phyloP scores from a whole-genome alignment of 768 basidiomycete genomes.

The Lactarius trivialis region DNA sequence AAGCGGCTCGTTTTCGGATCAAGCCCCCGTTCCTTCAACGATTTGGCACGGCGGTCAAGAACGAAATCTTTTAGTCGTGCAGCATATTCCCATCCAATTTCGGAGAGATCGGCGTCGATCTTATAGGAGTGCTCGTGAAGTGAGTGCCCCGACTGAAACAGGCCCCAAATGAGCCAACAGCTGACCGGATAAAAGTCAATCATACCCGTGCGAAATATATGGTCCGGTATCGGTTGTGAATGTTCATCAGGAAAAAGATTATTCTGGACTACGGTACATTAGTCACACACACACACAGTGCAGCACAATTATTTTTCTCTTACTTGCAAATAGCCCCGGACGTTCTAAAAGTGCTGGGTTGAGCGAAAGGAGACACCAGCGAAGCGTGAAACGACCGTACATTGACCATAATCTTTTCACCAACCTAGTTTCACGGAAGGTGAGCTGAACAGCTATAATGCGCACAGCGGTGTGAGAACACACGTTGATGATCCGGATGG shows the following conservation, averaged over 20 bases:
- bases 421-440: slow-evolving; percentile 47
- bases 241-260: slow-evolving; percentile 99
- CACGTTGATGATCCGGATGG: slow-evolving; percentile 17
- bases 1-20: slow-evolving; percentile 53
- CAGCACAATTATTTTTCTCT: slow-evolving; percentile 17
- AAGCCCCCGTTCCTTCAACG: slow-evolving; percentile 64
- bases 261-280: slow-evolving; percentile 63
- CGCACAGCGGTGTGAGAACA: not conserved
- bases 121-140: slow-evolving; percentile 98
- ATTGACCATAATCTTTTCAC: slow-evolving; percentile 94
- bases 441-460: not conserved
- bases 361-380: not conserved
- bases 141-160: slow-evolving; percentile 85
- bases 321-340: slow-evolving; percentile 85
- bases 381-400: slow-evolving; percentile 36
- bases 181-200: slow-evolving; percentile 28
- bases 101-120: slow-evolving; percentile 94
- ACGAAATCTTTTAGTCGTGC: slow-evolving; percentile 87
- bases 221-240: slow-evolving; percentile 86
- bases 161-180: not conserved
- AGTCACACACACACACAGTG: slow-evolving; percentile 5
- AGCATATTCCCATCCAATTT: slow-evolving; percentile 93
- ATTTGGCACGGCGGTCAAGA: slow-evolving; percentile 70
- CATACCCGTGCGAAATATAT: slow-evolving; percentile 95
- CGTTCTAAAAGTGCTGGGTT: slow-evolving; percentile 41